Evolutionary conservation across 106 monocot species (phyloP), one percentile per base, ranked within the genome.

Genomic region (Dendrobium chrysotoxum): DNA sequence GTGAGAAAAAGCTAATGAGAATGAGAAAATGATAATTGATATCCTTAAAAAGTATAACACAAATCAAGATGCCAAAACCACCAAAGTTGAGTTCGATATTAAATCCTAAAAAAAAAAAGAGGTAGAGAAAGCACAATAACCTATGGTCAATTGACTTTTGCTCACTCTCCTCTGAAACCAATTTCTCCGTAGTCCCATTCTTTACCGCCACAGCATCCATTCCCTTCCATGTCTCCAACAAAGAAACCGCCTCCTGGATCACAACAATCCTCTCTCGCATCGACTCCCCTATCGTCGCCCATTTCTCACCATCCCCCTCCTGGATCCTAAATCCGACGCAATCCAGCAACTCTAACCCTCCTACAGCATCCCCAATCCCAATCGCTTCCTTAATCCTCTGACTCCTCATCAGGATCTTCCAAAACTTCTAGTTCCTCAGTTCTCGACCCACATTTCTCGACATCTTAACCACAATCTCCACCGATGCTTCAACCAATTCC

Each of bases 331-430:
- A 98, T 68, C 97, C 97, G 17, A 94, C 85, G 42, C 65, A 80
- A 54, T 98, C 91, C 83, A 98, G 74, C 61, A 98, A 45, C 86
- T 89, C 92, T 72, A 91, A 42, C 80, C 92, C 94, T 30, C 91
- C 97, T 73, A 77, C 76, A 5, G 75, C 88, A 9, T 87, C 92
- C 28, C 85, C 85, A 1, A 98, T 80, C 28, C 85, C 85, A 1
- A 98, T 80, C 4, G 92, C 97, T 81, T 94, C 92, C 79, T 89
- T 91, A 21, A 98, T 98, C 84, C 85, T 94, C 28, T 86, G 89
- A 85, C 94, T 98, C 28, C 92, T 84, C 94, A 98, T 88, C 79
- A 92, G 66, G 20, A 94, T 89, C 81, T 86, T 85, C 80, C 92
- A 47, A 72, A 91, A 98, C 85, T 94, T 98, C 70, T 85, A 88